Evolutionary conservation across 257 asterid genomes (phyloP).

Genomic region (Nicotiana sylvestris): DNA sequence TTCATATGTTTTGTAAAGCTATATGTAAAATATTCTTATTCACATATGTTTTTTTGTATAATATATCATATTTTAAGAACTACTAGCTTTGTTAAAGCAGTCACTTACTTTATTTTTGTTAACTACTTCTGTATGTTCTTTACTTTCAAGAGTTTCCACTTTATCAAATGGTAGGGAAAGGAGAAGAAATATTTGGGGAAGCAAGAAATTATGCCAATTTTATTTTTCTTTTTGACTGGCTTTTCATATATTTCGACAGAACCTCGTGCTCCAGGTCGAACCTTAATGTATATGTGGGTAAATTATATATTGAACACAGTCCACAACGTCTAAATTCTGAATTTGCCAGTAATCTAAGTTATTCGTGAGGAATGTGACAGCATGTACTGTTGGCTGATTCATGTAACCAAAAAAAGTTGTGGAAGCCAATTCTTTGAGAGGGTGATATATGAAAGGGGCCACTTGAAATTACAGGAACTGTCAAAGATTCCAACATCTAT

Average conservation of each 20-base stretch:
- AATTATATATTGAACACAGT: neutral
- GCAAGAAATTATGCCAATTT: neutral
- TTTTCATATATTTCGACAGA: neutral
- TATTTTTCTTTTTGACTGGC: no score
- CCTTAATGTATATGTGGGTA: neutral
- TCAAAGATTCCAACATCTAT: neutral
- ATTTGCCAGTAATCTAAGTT: neutral
- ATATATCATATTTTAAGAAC: neutral
- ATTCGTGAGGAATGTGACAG: neutral
- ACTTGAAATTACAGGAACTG: neutral
- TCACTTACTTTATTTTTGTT: neutral
- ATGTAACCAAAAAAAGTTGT: neutral
- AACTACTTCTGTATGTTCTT: neutral
- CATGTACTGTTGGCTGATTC: neutral
- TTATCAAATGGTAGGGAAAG: neutral
- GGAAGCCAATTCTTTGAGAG: neutral
- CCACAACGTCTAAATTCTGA: neutral
- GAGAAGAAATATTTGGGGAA: neutral
- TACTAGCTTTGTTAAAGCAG: neutral
- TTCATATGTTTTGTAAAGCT: constrained; percentile 13
- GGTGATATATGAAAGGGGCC: neutral
- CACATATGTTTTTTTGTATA: neutral
- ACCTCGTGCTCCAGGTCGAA: neutral
- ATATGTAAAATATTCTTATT: neutral
- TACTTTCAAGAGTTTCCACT: neutral